A percentile compares a stretch with the other conserved stretches of the same genome.
Evolutionary conservation across 2,329 filamentous ascomycete genomes (phyloP).

Genomic region (Penicillium sp.): DNA sequence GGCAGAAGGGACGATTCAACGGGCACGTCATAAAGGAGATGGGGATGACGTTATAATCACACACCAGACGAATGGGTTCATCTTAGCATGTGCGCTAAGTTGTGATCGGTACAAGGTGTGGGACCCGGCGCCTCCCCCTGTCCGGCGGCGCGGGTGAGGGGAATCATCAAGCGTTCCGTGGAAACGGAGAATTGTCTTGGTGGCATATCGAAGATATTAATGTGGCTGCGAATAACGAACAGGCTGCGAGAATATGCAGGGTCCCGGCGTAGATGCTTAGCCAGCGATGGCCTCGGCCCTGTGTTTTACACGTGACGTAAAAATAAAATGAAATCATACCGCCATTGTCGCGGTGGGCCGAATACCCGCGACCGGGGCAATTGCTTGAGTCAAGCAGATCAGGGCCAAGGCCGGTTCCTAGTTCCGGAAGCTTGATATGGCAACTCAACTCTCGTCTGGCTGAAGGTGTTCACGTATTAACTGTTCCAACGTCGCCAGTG

Average conservation of each 20-base stretch:
- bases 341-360: background rate
- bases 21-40: background rate
- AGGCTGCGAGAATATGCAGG: background rate
- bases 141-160: background rate
- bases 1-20: background rate
- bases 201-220: background rate
- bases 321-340: background rate
- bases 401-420: background rate
- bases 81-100: background rate
- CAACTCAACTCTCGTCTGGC: constrained; percentile 5
- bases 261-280: background rate
- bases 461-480: constrained; percentile 14
- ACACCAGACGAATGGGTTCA: background rate
- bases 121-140: background rate
- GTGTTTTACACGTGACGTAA: background rate
- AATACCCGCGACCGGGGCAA: background rate
- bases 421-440: background rate
- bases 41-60: background rate
- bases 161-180: background rate
- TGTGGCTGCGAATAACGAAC: background rate
- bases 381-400: background rate
- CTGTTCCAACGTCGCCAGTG: constrained; percentile 33
- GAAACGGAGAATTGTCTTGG: background rate
- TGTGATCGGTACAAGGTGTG: background rate
- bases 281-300: background rate